phyloP scores from a whole-genome alignment of 2,329 filamentous ascomycete species.

The Stromatinia cepivora region DNA sequence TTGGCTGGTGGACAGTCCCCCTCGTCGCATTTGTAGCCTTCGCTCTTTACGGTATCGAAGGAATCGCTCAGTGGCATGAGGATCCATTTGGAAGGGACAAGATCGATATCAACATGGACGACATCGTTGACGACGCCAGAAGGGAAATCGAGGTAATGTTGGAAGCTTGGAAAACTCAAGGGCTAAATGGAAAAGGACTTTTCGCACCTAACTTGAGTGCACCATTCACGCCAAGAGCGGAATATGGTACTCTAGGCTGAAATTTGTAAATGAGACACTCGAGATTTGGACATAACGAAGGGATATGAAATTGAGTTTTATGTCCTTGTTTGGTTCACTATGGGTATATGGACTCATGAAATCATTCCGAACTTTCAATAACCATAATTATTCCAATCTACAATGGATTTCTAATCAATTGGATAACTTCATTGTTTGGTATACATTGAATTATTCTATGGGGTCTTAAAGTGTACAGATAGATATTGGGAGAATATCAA shows the following conservation, averaged over 20 bases:
- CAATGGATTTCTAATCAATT: too few species aligned
- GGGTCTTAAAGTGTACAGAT: too few species aligned
- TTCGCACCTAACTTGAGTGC: conserved; percentile 2
- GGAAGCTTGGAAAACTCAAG: conserved; percentile 53
- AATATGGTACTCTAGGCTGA: conserved; percentile 17
- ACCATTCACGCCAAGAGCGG: conserved; percentile 9
- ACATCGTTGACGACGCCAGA: conserved; percentile 60
- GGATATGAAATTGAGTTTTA: neutral
- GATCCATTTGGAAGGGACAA: conserved; percentile 66
- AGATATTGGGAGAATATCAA: too few species aligned
- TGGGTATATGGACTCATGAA: too few species aligned
- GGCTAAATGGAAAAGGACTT: conserved; percentile 23
- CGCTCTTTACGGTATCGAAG: conserved; percentile 56
- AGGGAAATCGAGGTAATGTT: conserved; percentile 58
- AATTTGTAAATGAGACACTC: neutral
- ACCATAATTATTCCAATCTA: too few species aligned
- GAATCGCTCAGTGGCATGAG: conserved; percentile 54
- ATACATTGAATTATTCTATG: too few species aligned
- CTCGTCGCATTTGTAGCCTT: conserved; percentile 62
- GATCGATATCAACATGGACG: conserved; percentile 69
- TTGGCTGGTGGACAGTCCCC: conserved; percentile 62
- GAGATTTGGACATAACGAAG: neutral
- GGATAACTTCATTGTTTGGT: too few species aligned
- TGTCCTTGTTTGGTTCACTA: neutral
- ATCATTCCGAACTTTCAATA: too few species aligned